These are phyloP conservation scores for Meyerozyma carpophila DNA, from an alignment of 1,139 yeast genomes.

Conservation along the genomic window DNA sequence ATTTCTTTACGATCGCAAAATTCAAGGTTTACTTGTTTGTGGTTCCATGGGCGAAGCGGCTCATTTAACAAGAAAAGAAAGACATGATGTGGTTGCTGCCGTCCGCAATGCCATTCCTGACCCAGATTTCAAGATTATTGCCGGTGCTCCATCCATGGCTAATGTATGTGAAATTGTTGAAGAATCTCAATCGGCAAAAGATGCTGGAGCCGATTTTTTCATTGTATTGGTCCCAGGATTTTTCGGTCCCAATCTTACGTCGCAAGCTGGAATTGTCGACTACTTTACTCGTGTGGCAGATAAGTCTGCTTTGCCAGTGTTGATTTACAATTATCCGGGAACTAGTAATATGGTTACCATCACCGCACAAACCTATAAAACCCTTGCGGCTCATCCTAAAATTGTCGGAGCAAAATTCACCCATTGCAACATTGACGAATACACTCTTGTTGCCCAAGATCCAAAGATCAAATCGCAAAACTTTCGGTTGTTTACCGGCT, in stretches of 20 bases:
- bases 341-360: constrained; percentile 33
- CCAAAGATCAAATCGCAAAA: constrained; percentile 25
- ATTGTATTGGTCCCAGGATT: constrained; percentile 29
- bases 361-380: constrained; percentile 27
- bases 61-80: constrained; percentile 30
- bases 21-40: constrained; percentile 40
- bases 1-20: constrained; percentile 34
- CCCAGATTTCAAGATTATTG: constrained; percentile 21
- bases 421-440: constrained; percentile 23
- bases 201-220: constrained; percentile 32
- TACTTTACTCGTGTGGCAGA: constrained; percentile 29
- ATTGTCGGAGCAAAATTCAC: constrained; percentile 35
- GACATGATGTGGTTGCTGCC: constrained; percentile 18
- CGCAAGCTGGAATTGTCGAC: constrained; percentile 30
- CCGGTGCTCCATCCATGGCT: constrained; percentile 30
- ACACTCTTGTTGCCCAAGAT: constrained; percentile 33
- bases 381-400: constrained; percentile 26
- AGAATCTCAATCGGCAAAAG: constrained; percentile 21
- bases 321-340: constrained; percentile 35
- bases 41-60: constrained; percentile 45
- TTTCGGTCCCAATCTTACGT: constrained; percentile 24
- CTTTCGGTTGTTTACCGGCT: constrained; percentile 41
- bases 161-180: constrained; percentile 24
- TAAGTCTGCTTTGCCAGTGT: constrained; percentile 24
- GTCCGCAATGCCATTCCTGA: constrained; percentile 23